phyloP scores from a whole-genome alignment of 139 green algal species.

The Trebouxia sp. region DNA sequence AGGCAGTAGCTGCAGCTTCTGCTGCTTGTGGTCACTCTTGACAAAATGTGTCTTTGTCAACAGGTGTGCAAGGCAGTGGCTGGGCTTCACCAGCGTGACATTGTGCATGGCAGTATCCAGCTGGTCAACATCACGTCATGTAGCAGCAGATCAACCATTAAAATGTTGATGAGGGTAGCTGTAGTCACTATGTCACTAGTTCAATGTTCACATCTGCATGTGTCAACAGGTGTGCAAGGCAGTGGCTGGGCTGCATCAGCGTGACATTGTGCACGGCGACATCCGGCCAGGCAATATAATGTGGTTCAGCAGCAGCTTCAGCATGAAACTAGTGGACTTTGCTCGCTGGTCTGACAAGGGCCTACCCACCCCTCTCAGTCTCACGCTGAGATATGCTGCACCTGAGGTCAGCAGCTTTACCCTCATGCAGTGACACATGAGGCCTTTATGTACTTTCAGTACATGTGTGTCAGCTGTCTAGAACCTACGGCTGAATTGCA shows the following conservation, averaged over 20 bases:
- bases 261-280: constrained; percentile 18
- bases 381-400: constrained; percentile 12
- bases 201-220: too few relatives aligned
- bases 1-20: too few relatives aligned
- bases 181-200: too few relatives aligned
- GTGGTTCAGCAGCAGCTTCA: constrained; percentile 31
- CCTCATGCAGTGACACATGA: too few relatives aligned
- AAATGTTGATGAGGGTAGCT: too few relatives aligned
- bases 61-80: constrained; percentile 25
- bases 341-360: constrained; percentile 24
- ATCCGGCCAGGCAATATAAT: constrained; percentile 16
- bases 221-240: constrained; percentile 30
- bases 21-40: too few relatives aligned
- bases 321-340: constrained; percentile 32
- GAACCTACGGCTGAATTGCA: too few relatives aligned
- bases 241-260: neutral
- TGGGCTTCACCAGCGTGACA: constrained; percentile 6
- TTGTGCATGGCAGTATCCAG: constrained; percentile 5
- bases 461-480: too few relatives aligned
- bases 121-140: constrained; percentile 16
- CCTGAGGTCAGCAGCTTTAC: neutral
- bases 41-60: too few relatives aligned
- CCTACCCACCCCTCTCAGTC: constrained; percentile 2
- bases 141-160: constrained; percentile 27
- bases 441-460: too few relatives aligned